Conservation (phyloP, 352 stramenopile genomes). For the Phytopythium montanum region DNA sequence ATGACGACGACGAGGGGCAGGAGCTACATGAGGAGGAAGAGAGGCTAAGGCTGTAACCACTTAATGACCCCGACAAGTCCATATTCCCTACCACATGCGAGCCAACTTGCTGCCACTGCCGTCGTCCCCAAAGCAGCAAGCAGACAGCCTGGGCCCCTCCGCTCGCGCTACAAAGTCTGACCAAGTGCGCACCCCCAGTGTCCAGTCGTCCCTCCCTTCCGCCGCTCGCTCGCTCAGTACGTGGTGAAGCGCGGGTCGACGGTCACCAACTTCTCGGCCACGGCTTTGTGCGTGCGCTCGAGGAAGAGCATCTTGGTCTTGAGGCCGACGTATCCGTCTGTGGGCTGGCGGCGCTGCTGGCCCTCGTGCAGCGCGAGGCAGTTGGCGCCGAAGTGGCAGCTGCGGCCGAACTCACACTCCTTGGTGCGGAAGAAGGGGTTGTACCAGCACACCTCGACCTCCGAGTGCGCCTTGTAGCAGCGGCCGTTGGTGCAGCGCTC, state of each 20-base stretch:
- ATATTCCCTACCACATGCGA: background rate
- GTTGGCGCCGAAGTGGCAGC: slow-evolving; percentile 12
- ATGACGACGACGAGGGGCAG: background rate
- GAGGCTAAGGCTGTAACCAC: background rate
- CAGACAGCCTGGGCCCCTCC: background rate
- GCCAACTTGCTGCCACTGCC: background rate
- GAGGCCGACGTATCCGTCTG: slow-evolving; percentile 27
- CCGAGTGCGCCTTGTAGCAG: slow-evolving; percentile 41
- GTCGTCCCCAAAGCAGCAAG: background rate
- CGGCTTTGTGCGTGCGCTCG: slow-evolving; percentile 34
- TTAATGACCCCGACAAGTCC: background rate
- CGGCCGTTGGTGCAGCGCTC: slow-evolving; percentile 29
- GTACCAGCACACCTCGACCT: slow-evolving; percentile 50
- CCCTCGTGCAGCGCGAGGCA: slow-evolving; percentile 7
- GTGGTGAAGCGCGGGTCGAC: slow-evolving; percentile 5
- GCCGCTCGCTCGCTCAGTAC: background rate
- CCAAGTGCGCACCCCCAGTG: background rate
- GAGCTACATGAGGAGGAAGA: background rate
- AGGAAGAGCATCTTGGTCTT: slow-evolving; percentile 37
- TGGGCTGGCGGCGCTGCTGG: slow-evolving; percentile 25
- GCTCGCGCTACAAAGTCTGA: background rate
- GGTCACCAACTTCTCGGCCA: slow-evolving; percentile 24
- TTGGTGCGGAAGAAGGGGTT: slow-evolving; percentile 45
- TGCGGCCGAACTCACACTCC: slow-evolving; percentile 29
- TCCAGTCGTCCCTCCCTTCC: background rate